Evolutionary conservation across 345 rosid genomes (phyloP), one percentile per base, ranked within the genome.

Genomic region (Combretum micranthum): DNA sequence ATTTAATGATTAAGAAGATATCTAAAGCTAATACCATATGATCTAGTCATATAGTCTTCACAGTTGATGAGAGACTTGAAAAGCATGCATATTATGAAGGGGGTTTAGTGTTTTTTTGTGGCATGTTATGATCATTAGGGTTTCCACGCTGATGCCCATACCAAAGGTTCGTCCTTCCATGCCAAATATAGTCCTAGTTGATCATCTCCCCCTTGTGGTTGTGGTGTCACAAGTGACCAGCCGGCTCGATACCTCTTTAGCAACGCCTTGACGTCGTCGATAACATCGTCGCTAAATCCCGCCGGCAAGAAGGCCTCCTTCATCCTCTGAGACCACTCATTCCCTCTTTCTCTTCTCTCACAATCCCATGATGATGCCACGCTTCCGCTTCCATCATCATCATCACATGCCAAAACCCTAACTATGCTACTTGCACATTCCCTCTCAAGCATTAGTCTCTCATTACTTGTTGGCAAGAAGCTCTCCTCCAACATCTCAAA

Each of bases 61-160:
- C 10, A 11, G 39, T 32, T 1, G 39, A 32, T 32, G 39, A 32
- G 39, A 32, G 39, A 32, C 39, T 4, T 4, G 39, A 7, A 32
- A 32, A 11, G 39, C 39, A 4, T n/a, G n/a, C n/a, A n/a, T 32
- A 32, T 32, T 7, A 32, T 32, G 39, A 32, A 32, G 39, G 7
- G n/a, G 39, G 9, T 32, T 13, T 17, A n/a, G n/a, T 61, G n/a
- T 20, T 21, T 13, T 47, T 55, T 23, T 26, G 7, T 50, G 18
- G 18, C 45, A 21, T 20, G 25, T 12, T 21, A 44, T 66, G 51
- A 20, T 58, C 42, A 47, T 46, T 80, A 79, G 82, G 94, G 94
- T 80, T 86, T 86, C 94, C 94, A 86, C 12, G 87, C 82, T 37
- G 89, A 81, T 44, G 75, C 87, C 94, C 94, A 86, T 0, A 83